phyloP scores from a whole-genome alignment of 73 alveolate species.

The Durusdinium trenchii region DNA sequence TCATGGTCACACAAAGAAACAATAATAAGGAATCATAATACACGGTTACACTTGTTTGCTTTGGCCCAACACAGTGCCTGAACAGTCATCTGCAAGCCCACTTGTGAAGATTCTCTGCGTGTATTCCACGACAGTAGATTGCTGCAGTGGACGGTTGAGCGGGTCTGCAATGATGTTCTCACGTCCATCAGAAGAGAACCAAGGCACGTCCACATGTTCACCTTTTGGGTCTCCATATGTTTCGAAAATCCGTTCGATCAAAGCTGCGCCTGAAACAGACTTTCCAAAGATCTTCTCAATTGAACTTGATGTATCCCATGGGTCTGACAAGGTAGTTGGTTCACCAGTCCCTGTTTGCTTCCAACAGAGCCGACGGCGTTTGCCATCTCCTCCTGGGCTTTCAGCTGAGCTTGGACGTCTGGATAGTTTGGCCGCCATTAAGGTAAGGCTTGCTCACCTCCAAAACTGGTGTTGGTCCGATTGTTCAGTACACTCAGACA shows the following conservation, averaged over 20 bases:
- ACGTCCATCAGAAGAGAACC: background rate
- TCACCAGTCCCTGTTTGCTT: too few relatives aligned
- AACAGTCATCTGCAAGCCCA: conserved; percentile 8
- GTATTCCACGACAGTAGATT: conserved; percentile 1
- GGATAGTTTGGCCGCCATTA: too few relatives aligned
- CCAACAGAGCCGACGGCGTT: too few relatives aligned
- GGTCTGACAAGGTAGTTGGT: background rate
- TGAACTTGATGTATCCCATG: background rate
- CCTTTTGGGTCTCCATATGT: conserved; percentile 10
- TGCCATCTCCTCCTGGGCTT: too few relatives aligned
- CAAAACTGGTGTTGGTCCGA: too few relatives aligned
- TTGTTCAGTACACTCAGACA: too few relatives aligned
- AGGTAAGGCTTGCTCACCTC: too few relatives aligned
- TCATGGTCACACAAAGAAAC: background rate
- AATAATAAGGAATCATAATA: background rate
- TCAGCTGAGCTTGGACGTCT: too few relatives aligned
- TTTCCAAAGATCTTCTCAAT: background rate
- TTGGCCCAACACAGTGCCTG: too few relatives aligned
- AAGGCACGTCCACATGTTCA: background rate
- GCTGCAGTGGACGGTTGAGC: conserved; percentile 34
- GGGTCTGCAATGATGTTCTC: conserved; percentile 4
- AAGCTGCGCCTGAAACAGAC: background rate
- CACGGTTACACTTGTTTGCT: too few relatives aligned
- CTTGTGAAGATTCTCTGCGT: background rate
- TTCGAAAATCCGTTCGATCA: background rate